Percentiles rank a stretch among this genome's conserved stretches.
Evolutionary conservation across 371 early-diverging fungal species (phyloP).

Genomic region (Blakeslea trispora): DNA sequence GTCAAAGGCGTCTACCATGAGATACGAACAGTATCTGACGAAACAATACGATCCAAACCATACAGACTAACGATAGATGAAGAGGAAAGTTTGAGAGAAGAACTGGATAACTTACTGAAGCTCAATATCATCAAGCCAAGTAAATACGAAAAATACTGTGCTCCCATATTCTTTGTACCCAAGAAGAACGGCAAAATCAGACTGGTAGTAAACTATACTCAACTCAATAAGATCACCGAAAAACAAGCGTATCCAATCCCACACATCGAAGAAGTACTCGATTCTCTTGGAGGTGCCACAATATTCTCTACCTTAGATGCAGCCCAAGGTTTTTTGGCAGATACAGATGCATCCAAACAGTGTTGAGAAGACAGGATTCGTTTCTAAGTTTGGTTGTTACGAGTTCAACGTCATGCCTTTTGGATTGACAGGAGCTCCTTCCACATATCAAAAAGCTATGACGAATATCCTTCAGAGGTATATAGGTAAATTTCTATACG

Average conservation of each 20-base stretch:
- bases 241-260: constrained; percentile 43
- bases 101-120: constrained; percentile 12
- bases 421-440: constrained; percentile 47
- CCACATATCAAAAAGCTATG: constrained; percentile 49
- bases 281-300: constrained; percentile 20
- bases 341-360: constrained; percentile 26
- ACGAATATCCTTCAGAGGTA: constrained; percentile 14
- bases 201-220: constrained; percentile 30
- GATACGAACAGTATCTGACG: not conserved
- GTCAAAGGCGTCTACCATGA: not conserved
- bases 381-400: constrained; percentile 40
- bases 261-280: constrained; percentile 39
- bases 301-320: constrained; percentile 12
- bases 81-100: constrained; percentile 12
- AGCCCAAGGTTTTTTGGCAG: constrained; percentile 41
- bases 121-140: constrained; percentile 17
- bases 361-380: constrained; percentile 55
- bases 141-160: constrained; percentile 12
- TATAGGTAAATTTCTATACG: constrained; percentile 27
- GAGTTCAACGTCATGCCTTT: constrained; percentile 58
- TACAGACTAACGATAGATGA: constrained; percentile 16
- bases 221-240: constrained; percentile 42
- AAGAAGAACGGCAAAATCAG: constrained; percentile 48
- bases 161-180: constrained; percentile 46
- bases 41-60: constrained; percentile 6